Conservation (phyloP, 2,329 filamentous ascomycete species). For the Aspergillus latus region DNA sequence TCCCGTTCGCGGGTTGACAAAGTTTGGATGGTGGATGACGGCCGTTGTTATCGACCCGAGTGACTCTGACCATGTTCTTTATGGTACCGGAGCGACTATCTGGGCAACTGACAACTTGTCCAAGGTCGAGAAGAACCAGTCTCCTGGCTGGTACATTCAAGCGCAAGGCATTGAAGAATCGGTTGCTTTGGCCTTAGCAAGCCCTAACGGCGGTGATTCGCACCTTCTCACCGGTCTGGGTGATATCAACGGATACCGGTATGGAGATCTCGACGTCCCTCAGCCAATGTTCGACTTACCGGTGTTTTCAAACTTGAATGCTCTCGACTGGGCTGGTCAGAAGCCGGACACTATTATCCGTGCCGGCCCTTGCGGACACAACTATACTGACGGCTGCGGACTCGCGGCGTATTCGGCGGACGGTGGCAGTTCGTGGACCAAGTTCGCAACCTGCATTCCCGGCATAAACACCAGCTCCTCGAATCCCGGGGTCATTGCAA, state of each 20-base stretch:
- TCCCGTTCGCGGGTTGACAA: constrained; percentile 16
- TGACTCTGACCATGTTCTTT: constrained; percentile 15
- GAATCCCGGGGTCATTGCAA: constrained; percentile 15
- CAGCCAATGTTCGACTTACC: constrained; percentile 18
- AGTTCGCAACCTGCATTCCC: constrained; percentile 16
- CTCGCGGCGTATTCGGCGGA: constrained; percentile 16
- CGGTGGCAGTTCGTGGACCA: constrained; percentile 12
- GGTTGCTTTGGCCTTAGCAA: constrained; percentile 16
- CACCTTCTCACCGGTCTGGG: constrained; percentile 13
- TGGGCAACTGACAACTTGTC: constrained; percentile 17
- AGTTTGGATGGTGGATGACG: constrained; percentile 21
- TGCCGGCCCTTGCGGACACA: constrained; percentile 14
- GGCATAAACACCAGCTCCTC: constrained; percentile 9
- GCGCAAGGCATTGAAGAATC: constrained; percentile 18
- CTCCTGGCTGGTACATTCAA: constrained; percentile 17
- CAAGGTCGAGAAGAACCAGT: constrained; percentile 9
- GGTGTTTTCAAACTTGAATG: constrained; percentile 18
- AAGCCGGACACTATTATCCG: constrained; percentile 14
- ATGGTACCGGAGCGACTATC: constrained; percentile 18
- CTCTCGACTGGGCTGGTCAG: constrained; percentile 19
- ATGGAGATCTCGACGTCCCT: constrained; percentile 14
- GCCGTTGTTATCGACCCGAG: constrained; percentile 17
- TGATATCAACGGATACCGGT: constrained; percentile 16
- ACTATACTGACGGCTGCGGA: constrained; percentile 19
- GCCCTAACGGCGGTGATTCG: constrained; percentile 11